These are phyloP conservation scores for Pichia sp. DNA, from an alignment of 1,139 yeast genomes.

Conservation along the genomic window DNA sequence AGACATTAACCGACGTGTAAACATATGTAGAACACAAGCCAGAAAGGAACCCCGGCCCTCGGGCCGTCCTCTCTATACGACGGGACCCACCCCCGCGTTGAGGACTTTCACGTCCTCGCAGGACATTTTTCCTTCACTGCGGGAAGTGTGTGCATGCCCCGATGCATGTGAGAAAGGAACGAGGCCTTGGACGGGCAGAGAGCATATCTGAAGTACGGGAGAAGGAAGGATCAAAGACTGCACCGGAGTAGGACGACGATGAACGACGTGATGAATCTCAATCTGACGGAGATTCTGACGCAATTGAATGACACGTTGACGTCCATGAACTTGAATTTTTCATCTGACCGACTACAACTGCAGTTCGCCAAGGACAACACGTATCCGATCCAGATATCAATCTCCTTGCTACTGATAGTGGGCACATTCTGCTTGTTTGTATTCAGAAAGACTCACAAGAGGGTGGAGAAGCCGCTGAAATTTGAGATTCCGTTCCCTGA, in stretches of 20 bases:
- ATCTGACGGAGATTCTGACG: constrained; percentile 10
- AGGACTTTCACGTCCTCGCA: too few relatives aligned
- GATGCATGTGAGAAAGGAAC: background rate
- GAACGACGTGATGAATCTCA: constrained; percentile 8
- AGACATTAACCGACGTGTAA: background rate
- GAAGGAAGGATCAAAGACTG: too few relatives aligned
- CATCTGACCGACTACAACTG: constrained; percentile 7
- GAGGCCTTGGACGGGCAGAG: too few relatives aligned
- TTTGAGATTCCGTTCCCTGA: constrained; percentile 65
- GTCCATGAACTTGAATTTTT: constrained; percentile 9
- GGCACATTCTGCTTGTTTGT: constrained; percentile 21
- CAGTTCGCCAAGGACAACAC: constrained; percentile 9
- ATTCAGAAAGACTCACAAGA: constrained; percentile 27
- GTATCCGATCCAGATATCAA: constrained; percentile 28
- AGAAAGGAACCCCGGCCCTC: background rate
- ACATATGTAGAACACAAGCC: background rate
- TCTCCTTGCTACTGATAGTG: constrained; percentile 26
- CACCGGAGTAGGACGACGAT: background rate
- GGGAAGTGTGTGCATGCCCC: background rate
- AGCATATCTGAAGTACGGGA: too few relatives aligned
- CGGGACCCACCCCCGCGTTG: too few relatives aligned
- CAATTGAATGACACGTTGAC: constrained; percentile 11
- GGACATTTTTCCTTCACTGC: background rate
- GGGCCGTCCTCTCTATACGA: background rate
- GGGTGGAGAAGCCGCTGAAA: constrained; percentile 39